These are phyloP conservation scores for Scedosporium aurantiacum DNA, from an alignment of 2,329 filamentous ascomycete genomes.

Conservation along the genomic window DNA sequence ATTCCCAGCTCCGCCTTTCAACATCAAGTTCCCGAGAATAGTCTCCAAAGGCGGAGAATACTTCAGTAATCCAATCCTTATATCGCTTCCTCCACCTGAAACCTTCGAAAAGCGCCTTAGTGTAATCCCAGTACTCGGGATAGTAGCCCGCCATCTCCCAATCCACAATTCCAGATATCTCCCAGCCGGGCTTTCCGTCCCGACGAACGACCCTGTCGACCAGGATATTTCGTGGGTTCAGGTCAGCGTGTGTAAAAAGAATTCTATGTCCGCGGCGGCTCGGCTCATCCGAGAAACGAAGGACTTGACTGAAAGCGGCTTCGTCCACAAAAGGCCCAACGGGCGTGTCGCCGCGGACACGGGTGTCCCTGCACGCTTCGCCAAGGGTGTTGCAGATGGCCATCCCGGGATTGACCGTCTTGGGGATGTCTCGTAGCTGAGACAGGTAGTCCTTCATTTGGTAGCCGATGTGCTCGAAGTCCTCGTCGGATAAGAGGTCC, in stretches of 20 bases:
- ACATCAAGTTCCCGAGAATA: conserved; percentile 4
- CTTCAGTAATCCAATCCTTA: not conserved
- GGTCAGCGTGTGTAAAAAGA: conserved; percentile 22
- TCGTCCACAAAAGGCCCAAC: conserved; percentile 20
- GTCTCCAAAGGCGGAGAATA: conserved; percentile 1
- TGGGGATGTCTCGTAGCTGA: conserved; percentile 18
- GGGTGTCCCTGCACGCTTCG: conserved; percentile 15
- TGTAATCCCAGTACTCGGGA: conserved; percentile 22
- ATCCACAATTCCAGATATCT: conserved; percentile 45
- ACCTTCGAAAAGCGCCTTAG: conserved; percentile 13
- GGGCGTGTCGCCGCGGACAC: conserved; percentile 14
- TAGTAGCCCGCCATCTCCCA: conserved; percentile 35
- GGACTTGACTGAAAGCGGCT: conserved; percentile 19
- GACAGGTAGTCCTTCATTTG: conserved; percentile 17
- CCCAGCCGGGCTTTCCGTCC: conserved; percentile 16
- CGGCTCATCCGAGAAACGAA: conserved; percentile 19
- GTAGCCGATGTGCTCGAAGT: conserved; percentile 11
- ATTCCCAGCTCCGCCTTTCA: conserved; percentile 1
- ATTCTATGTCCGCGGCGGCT: conserved; percentile 15
- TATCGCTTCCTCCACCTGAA: not conserved
- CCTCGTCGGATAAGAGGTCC: conserved; percentile 16
- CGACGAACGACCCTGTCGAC: conserved; percentile 18
- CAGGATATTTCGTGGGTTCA: conserved; percentile 22
- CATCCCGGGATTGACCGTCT: conserved; percentile 6
- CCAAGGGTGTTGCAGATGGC: conserved; percentile 21